These are phyloP conservation scores for Lachnellula occidentalis DNA, from an alignment of 2,329 filamentous ascomycete species.

Conservation along the genomic window DNA sequence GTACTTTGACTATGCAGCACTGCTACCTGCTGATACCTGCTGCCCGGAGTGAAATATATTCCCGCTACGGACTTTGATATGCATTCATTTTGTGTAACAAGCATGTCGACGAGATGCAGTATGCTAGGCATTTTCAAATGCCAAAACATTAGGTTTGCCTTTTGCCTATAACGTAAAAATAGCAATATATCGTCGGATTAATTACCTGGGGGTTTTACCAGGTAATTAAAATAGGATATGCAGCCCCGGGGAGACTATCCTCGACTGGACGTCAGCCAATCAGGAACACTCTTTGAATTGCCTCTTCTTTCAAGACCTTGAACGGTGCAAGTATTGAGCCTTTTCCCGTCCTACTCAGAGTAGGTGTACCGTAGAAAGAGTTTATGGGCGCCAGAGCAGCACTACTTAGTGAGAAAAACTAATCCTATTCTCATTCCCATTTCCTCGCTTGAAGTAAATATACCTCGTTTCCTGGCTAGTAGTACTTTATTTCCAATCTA, in stretches of 20 bases:
- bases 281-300: slow-evolving; percentile 16
- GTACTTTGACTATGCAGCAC: not conserved
- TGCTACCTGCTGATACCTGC: not conserved
- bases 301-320: slow-evolving; percentile 15
- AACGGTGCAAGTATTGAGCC: not conserved
- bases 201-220: slow-evolving; percentile 16
- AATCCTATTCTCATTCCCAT: not conserved
- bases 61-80: slow-evolving; percentile 3
- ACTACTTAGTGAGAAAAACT: not conserved
- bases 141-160: not conserved
- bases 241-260: slow-evolving; percentile 23
- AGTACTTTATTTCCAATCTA: slow-evolving; percentile 7
- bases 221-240: slow-evolving; percentile 25
- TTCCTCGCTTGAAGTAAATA: not conserved
- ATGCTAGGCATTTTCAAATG: slow-evolving; percentile 3
- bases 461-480: not conserved
- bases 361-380: not conserved
- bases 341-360: too few relatives aligned
- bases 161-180: not conserved
- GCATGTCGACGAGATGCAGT: slow-evolving; percentile 1
- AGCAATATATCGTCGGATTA: slow-evolving; percentile 12
- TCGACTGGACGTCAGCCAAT: slow-evolving; percentile 12
- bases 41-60: slow-evolving; percentile 1
- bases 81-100: slow-evolving; percentile 9
- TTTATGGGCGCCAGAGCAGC: not conserved